A percentile compares a stretch with the other conserved stretches of the same genome.
These are phyloP conservation scores for Mycena rosella DNA, from an alignment of 768 basidiomycete genomes.

Conservation along the genomic window DNA sequence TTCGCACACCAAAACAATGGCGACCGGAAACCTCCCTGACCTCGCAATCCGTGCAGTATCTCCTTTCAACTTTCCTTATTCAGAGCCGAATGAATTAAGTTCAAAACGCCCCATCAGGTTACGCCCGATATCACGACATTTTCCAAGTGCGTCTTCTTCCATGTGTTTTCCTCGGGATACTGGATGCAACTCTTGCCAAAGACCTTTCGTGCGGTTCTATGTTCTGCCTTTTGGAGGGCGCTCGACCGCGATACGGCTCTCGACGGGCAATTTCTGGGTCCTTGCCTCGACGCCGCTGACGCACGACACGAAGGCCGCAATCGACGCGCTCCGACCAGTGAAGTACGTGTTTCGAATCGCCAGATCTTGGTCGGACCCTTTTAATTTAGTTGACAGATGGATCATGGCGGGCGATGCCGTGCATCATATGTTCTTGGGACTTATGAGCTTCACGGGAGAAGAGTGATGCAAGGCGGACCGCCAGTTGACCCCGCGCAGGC, in stretches of 20 bases:
- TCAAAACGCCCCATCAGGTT: constrained; percentile 15
- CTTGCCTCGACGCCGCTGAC: constrained; percentile 85
- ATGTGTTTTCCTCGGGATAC: too few species aligned
- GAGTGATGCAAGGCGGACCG: not conserved
- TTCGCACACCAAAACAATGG: too few species aligned
- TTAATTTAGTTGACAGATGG: constrained; percentile 50
- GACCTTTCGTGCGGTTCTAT: constrained; percentile 77
- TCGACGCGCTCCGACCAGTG: constrained; percentile 76
- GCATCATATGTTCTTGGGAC: constrained; percentile 70
- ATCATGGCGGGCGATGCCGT: constrained; percentile 70
- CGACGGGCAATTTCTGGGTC: constrained; percentile 80
- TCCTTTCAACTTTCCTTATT: too few species aligned
- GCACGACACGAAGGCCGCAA: constrained; percentile 69
- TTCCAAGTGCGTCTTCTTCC: constrained; percentile 29
- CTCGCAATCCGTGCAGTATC: constrained; percentile 33
- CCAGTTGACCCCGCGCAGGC: constrained; percentile 52
- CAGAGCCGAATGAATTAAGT: not conserved
- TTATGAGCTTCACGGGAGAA: constrained; percentile 17
- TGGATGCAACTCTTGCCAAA: constrained; percentile 39
- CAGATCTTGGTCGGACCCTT: not conserved
- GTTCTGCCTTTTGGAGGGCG: constrained; percentile 85
- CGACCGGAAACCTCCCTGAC: constrained; percentile 24
- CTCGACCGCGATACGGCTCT: constrained; percentile 82
- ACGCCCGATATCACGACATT: constrained; percentile 29
- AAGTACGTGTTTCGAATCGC: constrained; percentile 55